Conservation (phyloP, 208 protist species). For the Acanthamoeba royreba region DNA sequence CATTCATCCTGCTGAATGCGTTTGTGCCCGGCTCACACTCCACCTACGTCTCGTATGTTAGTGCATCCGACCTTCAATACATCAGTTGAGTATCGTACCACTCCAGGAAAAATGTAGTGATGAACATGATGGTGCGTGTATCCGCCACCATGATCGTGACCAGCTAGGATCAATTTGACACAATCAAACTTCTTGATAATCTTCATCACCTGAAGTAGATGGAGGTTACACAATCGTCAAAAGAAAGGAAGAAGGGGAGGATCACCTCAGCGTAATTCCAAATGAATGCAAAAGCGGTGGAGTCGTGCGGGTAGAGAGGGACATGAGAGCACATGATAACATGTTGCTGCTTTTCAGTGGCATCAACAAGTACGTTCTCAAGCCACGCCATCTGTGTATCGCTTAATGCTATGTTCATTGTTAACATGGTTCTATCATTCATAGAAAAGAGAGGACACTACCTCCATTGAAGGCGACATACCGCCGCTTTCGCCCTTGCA, state of each 20-base stretch:
- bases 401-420: neutral
- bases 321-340: neutral
- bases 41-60: neutral
- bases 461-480: neutral
- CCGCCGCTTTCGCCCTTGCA: neutral
- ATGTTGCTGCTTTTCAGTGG: neutral
- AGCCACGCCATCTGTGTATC: neutral
- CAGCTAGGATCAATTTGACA: neutral
- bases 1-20: neutral
- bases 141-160: neutral
- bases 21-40: neutral
- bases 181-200: neutral
- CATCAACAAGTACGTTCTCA: neutral
- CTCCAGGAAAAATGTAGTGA: neutral
- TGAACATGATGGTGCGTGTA: neutral
- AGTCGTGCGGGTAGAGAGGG: neutral
- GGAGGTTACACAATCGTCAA: too few relatives aligned
- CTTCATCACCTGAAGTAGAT: neutral
- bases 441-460: neutral
- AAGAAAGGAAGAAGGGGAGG: too few relatives aligned
- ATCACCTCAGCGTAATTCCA: neutral
- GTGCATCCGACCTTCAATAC: neutral
- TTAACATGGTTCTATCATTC: neutral
- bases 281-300: neutral
- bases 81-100: too few relatives aligned